A percentile compares a stretch with the other conserved stretches of the same genome.
These are phyloP conservation scores for Bretschneidera sinensis DNA, from an alignment of 345 rosid species.

Conservation along the genomic window DNA sequence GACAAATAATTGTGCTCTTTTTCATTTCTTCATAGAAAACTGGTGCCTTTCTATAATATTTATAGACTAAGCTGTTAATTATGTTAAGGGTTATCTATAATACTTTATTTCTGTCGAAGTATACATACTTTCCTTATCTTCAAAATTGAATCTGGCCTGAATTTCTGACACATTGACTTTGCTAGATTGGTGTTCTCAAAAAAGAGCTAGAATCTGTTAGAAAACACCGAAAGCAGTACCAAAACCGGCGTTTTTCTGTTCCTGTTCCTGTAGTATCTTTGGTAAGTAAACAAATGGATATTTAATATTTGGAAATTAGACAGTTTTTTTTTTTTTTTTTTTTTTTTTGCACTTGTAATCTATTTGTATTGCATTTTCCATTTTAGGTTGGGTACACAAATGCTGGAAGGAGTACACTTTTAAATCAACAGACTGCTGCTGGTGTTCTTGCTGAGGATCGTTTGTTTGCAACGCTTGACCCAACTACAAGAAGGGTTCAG, in stretches of 20 bases:
- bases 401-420: slow-evolving; percentile 92
- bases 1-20: background rate
- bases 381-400: slow-evolving; percentile 91
- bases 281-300: slow-evolving; percentile 37
- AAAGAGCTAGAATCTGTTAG: slow-evolving; percentile 92
- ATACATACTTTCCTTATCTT: background rate
- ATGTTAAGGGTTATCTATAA: background rate
- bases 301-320: slow-evolving; percentile 2
- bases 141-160: slow-evolving; percentile 2
- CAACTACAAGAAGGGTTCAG: slow-evolving; percentile 97
- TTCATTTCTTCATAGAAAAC: background rate
- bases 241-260: slow-evolving; percentile 66
- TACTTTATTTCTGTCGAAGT: background rate
- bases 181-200: slow-evolving; percentile 78
- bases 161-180: slow-evolving; percentile 14
- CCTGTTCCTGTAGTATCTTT: slow-evolving; percentile 94
- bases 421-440: slow-evolving; percentile 89
- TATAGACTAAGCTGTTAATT: background rate
- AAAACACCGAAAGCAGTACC: slow-evolving; percentile 85
- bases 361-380: slow-evolving; percentile 2
- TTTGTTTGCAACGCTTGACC: slow-evolving; percentile 93
- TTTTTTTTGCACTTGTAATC: too few species aligned
- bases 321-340: slow-evolving; percentile 2
- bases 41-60: slow-evolving; percentile 3
- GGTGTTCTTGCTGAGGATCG: slow-evolving; percentile 86